phyloP scores from a whole-genome alignment of 2,329 filamentous ascomycete genomes.

The Fusarium tjaetaba region DNA sequence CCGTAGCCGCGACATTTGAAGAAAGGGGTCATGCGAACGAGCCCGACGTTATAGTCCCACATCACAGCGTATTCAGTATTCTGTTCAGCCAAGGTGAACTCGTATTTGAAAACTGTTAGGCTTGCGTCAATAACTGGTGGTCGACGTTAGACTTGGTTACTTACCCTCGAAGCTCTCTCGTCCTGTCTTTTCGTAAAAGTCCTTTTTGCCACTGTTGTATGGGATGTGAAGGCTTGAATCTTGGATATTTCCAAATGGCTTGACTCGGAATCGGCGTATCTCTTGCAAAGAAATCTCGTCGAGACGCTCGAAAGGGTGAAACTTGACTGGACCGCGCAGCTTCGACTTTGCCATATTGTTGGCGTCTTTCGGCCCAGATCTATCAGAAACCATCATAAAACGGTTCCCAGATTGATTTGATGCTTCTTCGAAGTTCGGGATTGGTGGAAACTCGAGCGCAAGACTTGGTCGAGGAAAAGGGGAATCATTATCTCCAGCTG shows the following conservation, averaged over 20 bases:
- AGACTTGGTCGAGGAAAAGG: constrained; percentile 53
- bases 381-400: constrained; percentile 20
- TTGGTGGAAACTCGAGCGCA: constrained; percentile 29
- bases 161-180: constrained; percentile 89
- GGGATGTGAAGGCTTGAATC: constrained; percentile 81
- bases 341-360: constrained; percentile 61
- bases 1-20: constrained; percentile 90
- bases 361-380: constrained; percentile 59
- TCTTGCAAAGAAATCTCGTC: constrained; percentile 65
- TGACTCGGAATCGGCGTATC: constrained; percentile 72
- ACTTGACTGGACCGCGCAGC: constrained; percentile 75
- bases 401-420: constrained; percentile 9
- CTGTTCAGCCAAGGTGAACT: constrained; percentile 76
- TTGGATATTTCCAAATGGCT: constrained; percentile 70
- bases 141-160: constrained; percentile 7
- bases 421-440: constrained; percentile 15
- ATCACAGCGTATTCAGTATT: constrained; percentile 79
- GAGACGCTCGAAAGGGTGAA: constrained; percentile 75
- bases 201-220: constrained; percentile 94
- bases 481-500: constrained; percentile 53
- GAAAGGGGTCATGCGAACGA: constrained; percentile 92
- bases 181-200: constrained; percentile 86
- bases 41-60: constrained; percentile 97
- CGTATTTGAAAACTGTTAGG: constrained; percentile 62
- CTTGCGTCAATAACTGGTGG: constrained; percentile 25